Conservation (phyloP, 345 rosid species). For the Aquilaria yunnanensis region DNA sequence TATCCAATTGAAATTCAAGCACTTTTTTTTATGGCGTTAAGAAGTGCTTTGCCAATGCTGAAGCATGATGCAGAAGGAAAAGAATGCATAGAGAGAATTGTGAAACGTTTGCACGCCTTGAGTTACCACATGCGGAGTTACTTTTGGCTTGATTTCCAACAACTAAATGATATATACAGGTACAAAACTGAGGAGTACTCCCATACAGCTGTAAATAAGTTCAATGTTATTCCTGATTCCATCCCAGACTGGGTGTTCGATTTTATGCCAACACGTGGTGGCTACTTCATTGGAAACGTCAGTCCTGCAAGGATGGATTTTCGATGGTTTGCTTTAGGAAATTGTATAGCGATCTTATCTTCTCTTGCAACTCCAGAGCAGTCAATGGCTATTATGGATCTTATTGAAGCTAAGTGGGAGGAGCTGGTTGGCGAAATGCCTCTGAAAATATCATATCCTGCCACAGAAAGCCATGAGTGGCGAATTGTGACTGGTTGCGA, state of each 20-base stretch:
- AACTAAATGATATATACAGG: constrained; percentile 60
- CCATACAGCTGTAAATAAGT: constrained; percentile 67
- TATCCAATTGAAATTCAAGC: constrained; percentile 87
- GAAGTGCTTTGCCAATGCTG: constrained; percentile 51
- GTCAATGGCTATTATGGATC: constrained; percentile 64
- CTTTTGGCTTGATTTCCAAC: constrained; percentile 65
- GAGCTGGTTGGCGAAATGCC: constrained; percentile 75
- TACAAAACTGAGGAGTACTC: constrained; percentile 72
- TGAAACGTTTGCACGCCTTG: constrained; percentile 48
- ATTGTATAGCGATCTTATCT: constrained; percentile 46
- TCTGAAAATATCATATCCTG: constrained; percentile 49
- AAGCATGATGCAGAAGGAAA: constrained; percentile 67
- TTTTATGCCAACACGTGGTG: constrained; percentile 57
- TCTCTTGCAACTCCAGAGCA: constrained; percentile 60
- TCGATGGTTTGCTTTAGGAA: constrained; percentile 60
- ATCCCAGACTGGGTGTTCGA: constrained; percentile 68
- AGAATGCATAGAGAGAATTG: constrained; percentile 50
- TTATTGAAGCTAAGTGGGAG: constrained; percentile 66
- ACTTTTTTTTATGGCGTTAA: constrained; percentile 74
- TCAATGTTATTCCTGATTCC: constrained; percentile 68
- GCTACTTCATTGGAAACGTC: constrained; percentile 64
- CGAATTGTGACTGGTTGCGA: constrained; percentile 60
- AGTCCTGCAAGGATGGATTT: constrained; percentile 77
- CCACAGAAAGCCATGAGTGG: constrained; percentile 61
- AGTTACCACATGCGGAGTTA: constrained; percentile 58